A percentile compares a stretch with the other conserved stretches of the same genome.
These are phyloP conservation scores for Collybia sordida DNA, from an alignment of 768 basidiomycete genomes.

Conservation along the genomic window DNA sequence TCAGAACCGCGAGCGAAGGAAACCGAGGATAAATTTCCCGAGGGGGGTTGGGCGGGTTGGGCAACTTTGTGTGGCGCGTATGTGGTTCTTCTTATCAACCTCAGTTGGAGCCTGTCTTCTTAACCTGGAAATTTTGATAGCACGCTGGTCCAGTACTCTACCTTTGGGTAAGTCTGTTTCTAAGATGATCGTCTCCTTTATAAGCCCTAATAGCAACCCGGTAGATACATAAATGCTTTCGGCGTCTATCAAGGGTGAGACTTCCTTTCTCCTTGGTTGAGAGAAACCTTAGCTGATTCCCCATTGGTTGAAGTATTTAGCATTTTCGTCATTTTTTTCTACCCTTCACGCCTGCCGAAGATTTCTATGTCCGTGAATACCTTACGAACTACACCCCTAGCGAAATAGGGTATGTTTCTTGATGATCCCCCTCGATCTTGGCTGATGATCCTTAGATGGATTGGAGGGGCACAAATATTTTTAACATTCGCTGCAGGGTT, in stretches of 20 bases:
- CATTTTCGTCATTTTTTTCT: not conserved
- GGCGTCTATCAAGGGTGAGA: conserved; percentile 20
- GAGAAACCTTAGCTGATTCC: not conserved
- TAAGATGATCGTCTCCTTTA: not conserved
- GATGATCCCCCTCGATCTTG: no score
- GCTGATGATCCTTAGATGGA: conserved; percentile 29
- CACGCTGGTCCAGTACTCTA: conserved; percentile 13
- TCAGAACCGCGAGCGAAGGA: no score
- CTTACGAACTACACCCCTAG: conserved; percentile 16
- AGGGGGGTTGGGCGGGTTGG: conserved; percentile 1
- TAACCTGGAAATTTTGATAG: not conserved
- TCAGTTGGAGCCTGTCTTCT: not conserved
- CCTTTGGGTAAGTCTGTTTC: conserved; percentile 14
- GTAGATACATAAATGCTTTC: conserved; percentile 16
- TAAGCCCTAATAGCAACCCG: not conserved
- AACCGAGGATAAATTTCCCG: not conserved
- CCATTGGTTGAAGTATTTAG: not conserved
- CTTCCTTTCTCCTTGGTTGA: not conserved
- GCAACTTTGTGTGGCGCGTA: not conserved
- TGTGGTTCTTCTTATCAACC: not conserved
- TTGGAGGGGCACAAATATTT: conserved; percentile 54
- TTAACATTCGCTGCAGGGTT: conserved; percentile 48
- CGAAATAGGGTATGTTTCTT: conserved; percentile 15
- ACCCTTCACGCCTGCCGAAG: not conserved
- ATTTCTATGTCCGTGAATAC: conserved; percentile 21